These are phyloP conservation scores for Pleurotus giganteus DNA, from an alignment of 768 basidiomycete genomes.

Conservation along the genomic window DNA sequence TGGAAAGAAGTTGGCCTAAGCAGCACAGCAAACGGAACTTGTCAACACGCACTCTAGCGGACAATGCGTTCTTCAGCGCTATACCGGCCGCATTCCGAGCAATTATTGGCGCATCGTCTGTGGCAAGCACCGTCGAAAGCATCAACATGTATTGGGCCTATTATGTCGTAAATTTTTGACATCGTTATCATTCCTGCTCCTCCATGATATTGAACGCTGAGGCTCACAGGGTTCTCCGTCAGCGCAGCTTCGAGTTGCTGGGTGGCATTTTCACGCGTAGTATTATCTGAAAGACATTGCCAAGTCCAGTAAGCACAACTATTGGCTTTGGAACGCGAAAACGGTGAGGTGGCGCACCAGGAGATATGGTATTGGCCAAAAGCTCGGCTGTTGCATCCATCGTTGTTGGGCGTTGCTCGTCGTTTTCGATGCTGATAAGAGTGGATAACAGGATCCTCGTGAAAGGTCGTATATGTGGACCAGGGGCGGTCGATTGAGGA, in stretches of 20 bases:
- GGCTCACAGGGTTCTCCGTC: constrained; percentile 84
- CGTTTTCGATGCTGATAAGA: constrained; percentile 9
- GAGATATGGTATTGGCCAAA: constrained; percentile 88
- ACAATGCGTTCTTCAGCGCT: constrained; percentile 93
- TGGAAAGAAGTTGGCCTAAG: constrained; percentile 17
- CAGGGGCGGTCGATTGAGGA: constrained; percentile 2
- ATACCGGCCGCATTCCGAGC: constrained; percentile 95
- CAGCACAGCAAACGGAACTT: constrained; percentile 17
- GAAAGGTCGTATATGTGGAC: constrained; percentile 2
- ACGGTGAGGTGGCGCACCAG: constrained; percentile 55
- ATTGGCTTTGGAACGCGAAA: constrained; percentile 24
- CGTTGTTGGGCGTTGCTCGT: constrained; percentile 27
- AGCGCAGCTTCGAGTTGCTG: constrained; percentile 85
- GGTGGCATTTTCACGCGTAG: constrained; percentile 89
- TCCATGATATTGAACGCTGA: neutral
- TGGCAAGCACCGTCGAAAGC: constrained; percentile 81
- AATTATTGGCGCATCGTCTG: constrained; percentile 67
- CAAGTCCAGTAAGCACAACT: neutral
- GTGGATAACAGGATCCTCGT: constrained; percentile 10
- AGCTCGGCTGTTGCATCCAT: constrained; percentile 88
- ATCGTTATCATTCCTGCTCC: neutral
- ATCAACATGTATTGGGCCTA: constrained; percentile 93
- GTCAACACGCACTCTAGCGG: constrained; percentile 72
- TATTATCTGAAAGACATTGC: constrained; percentile 60
- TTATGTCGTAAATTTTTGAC: constrained; percentile 12